Conservation (phyloP, 805 yeast species). For the Lachancea nothofagi region DNA sequence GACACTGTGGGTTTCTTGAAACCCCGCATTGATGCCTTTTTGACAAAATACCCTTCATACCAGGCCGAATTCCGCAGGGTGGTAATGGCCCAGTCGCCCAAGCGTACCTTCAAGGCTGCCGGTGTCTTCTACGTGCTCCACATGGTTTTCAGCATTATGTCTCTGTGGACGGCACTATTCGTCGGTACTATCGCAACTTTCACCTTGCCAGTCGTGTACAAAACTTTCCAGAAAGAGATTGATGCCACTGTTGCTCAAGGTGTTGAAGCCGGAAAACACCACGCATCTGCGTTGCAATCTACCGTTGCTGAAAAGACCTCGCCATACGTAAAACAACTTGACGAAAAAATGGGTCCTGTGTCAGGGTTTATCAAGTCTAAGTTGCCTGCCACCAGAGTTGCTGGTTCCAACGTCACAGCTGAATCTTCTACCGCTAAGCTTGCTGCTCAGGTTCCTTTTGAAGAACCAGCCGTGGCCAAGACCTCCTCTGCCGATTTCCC, state of each 20-base stretch:
- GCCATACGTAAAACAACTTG: conserved; percentile 55
- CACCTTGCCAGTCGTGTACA: conserved; percentile 70
- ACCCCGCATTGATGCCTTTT: conserved; percentile 28
- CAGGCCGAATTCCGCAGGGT: conserved; percentile 54
- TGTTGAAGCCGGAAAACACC: conserved; percentile 44
- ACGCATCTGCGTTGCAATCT: conserved; percentile 41
- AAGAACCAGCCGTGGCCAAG: conserved; percentile 12
- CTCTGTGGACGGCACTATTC: conserved; percentile 62
- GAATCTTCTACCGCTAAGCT: conserved; percentile 23
- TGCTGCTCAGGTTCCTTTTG: conserved; percentile 28
- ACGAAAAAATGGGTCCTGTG: conserved; percentile 61
- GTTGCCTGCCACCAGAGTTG: conserved; percentile 49
- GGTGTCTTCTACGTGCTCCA: conserved; percentile 57
- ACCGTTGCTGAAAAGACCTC: conserved; percentile 50
- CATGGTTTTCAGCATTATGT: conserved; percentile 69
- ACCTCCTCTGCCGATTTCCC: conserved; percentile 36
- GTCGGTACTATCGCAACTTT: conserved; percentile 56
- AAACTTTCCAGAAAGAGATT: conserved; percentile 69
- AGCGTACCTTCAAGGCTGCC: conserved; percentile 68
- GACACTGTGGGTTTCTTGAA: conserved; percentile 30
- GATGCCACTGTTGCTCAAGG: conserved; percentile 53
- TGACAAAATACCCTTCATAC: conserved; percentile 39
- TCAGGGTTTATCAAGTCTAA: conserved; percentile 49
- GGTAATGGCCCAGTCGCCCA: conserved; percentile 63
- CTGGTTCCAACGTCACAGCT: conserved; percentile 56